These are phyloP conservation scores for Vanrija humicola DNA, from an alignment of 1,284 basidiomycete species.

Conservation along the genomic window DNA sequence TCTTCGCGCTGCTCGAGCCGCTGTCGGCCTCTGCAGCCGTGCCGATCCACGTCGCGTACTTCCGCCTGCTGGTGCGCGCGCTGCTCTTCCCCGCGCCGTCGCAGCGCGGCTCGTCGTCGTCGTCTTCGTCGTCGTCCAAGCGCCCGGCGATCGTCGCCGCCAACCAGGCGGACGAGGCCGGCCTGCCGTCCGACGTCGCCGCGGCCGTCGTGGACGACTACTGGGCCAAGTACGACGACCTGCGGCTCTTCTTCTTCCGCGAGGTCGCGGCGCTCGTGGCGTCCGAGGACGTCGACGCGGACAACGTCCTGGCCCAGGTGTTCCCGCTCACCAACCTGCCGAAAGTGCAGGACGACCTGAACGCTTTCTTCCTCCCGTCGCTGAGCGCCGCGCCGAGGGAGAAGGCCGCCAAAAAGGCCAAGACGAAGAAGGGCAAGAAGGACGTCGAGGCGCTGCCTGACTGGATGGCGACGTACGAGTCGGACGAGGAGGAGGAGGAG, in stretches of 20 bases:
- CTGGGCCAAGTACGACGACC: constrained; percentile 59
- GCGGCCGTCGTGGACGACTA: constrained; percentile 44
- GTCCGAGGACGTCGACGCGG: constrained; percentile 31
- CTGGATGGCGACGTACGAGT: constrained; percentile 49
- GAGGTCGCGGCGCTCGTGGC: constrained; percentile 58
- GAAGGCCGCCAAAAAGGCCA: constrained; percentile 43
- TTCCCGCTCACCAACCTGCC: constrained; percentile 80
- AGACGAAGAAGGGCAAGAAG: constrained; percentile 30
- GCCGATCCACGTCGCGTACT: constrained; percentile 35
- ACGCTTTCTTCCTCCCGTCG: constrained; percentile 78
- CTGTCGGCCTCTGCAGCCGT: constrained; percentile 63
- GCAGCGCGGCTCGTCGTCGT: constrained; percentile 43
- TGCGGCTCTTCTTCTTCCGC: constrained; percentile 88
- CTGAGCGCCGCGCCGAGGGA: constrained; percentile 55
- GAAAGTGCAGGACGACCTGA: constrained; percentile 66
- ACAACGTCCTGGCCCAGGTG: constrained; percentile 71
- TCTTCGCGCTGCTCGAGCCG: constrained; percentile 75
- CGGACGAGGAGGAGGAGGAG: constrained; percentile 46
- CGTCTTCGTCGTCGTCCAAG: constrained; percentile 19
- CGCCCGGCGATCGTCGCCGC: constrained; percentile 4
- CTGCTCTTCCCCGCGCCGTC: constrained; percentile 38
- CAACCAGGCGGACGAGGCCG: constrained; percentile 35
- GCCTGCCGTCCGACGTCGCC: constrained; percentile 62
- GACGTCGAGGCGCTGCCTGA: constrained; percentile 41
- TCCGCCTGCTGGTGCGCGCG: constrained; percentile 37